Percentiles rank a stretch among this genome's conserved stretches.
Conservation (phyloP, 257 asterid species). For the Linaria vulgaris region DNA sequence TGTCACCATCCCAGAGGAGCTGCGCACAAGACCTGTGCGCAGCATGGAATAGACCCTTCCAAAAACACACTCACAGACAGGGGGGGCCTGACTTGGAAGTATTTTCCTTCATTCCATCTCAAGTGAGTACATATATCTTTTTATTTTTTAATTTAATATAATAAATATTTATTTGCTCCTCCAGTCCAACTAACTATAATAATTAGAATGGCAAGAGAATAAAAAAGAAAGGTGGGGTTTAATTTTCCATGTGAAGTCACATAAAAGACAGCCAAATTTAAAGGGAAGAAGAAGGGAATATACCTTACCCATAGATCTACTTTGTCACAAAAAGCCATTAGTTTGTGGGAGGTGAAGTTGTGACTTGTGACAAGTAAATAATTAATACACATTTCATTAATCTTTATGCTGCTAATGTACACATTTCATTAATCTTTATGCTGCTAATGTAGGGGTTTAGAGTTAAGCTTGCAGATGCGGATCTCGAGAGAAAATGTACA, state of each 20-base stretch:
- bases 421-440: background rate
- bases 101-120: slow-evolving; percentile 12
- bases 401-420: background rate
- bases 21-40: no score
- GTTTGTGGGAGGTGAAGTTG: slow-evolving; percentile 9
- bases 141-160: no score
- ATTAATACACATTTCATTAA: background rate
- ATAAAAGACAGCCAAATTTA: slow-evolving; percentile 35
- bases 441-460: slow-evolving; percentile 1
- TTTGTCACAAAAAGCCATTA: slow-evolving; percentile 17
- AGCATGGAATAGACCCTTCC: no score
- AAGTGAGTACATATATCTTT: slow-evolving; percentile 13
- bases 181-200: no score
- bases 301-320: slow-evolving; percentile 41
- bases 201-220: slow-evolving; percentile 1
- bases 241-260: slow-evolving; percentile 50
- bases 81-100: background rate
- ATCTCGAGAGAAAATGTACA: slow-evolving; percentile 25
- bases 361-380: background rate
- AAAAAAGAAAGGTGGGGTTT: slow-evolving; percentile 19
- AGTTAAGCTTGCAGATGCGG: slow-evolving; percentile 31
- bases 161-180: no score
- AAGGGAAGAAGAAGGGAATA: slow-evolving; percentile 16
- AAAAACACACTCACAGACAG: no score
- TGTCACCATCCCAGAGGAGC: no score